Evolutionary conservation across 805 yeast species (phyloP).

Genomic region (Wickerhamomyces alni): DNA sequence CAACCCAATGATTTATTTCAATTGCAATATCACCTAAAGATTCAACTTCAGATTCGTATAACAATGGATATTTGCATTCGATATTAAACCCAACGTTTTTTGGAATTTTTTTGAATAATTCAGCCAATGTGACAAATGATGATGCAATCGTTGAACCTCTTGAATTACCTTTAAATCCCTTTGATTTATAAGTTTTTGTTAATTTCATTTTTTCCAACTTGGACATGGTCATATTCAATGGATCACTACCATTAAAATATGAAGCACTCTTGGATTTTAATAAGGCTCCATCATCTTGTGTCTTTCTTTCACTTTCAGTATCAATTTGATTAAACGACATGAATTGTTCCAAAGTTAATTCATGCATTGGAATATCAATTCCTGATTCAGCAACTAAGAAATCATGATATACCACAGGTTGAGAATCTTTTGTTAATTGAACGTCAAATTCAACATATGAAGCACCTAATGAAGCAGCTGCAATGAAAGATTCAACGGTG

Average conservation of each 20-base stretch:
- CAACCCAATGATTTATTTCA: conserved; percentile 84
- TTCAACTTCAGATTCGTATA: conserved; percentile 86
- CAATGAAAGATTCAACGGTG: conserved; percentile 89
- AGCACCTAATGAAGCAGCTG: conserved; percentile 95
- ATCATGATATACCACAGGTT: conserved; percentile 94
- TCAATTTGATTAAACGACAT: conserved; percentile 33
- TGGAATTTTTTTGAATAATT: conserved; percentile 78
- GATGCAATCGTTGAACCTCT: conserved; percentile 89
- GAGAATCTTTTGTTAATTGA: conserved; percentile 83
- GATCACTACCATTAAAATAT: conserved; percentile 3
- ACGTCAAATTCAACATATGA: conserved; percentile 96
- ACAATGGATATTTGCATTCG: conserved; percentile 92
- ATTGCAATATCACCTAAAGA: conserved; percentile 80
- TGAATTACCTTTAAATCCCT: conserved; percentile 88
- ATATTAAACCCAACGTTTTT: conserved; percentile 85
- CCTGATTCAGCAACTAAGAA: conserved; percentile 94
- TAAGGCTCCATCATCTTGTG: conserved; percentile 25
- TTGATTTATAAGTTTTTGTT: conserved; percentile 82
- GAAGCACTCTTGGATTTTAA: conserved; percentile 24
- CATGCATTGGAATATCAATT: conserved; percentile 94
- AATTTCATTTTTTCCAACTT: conserved; percentile 61
- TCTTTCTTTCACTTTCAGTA: neutral
- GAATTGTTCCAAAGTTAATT: conserved; percentile 84
- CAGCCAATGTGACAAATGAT: conserved; percentile 82
- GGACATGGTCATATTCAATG: neutral